Percentiles rank a stretch among this genome's conserved stretches.
These are phyloP conservation scores for Metarhizium rileyi DNA, from an alignment of 2,329 filamentous ascomycete species.

Conservation along the genomic window DNA sequence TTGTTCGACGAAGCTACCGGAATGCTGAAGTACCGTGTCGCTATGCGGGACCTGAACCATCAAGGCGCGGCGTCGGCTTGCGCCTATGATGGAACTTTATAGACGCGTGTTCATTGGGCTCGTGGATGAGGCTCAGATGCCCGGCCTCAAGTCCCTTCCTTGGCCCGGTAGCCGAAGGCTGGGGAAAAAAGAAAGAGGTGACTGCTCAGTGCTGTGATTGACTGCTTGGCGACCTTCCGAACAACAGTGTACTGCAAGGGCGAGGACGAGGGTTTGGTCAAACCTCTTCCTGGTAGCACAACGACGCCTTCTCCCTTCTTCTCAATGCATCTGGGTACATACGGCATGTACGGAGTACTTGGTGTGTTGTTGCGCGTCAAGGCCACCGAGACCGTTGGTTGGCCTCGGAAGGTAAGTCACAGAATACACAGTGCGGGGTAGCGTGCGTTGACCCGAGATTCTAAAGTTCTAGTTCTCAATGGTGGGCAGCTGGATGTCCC, in stretches of 20 bases:
- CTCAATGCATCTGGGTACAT: background rate
- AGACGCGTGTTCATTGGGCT: slow-evolving; percentile 5
- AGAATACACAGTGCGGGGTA: too few species aligned
- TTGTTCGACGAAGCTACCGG: background rate
- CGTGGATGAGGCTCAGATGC: background rate
- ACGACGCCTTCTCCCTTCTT: background rate
- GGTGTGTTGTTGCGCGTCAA: too few species aligned
- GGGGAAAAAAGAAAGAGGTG: too few species aligned
- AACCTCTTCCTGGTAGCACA: background rate
- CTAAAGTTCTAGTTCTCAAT: too few species aligned
- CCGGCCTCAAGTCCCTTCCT: background rate
- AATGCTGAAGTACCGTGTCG: slow-evolving; percentile 7
- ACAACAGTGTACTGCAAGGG: too few species aligned
- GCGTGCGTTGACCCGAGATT: too few species aligned
- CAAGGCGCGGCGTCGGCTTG: background rate
- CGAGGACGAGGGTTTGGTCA: too few species aligned
- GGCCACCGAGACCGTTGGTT: too few species aligned
- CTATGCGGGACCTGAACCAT: slow-evolving; percentile 1
- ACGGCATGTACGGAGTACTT: too few species aligned
- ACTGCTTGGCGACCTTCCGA: background rate
- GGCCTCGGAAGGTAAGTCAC: too few species aligned
- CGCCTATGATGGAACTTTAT: slow-evolving; percentile 2
- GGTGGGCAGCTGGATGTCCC: too few species aligned
- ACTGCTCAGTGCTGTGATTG: background rate
- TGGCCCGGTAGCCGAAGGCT: too few species aligned